phyloP scores from a whole-genome alignment of 176 grass and related monocot species.

The Bolboschoenus planiculmis region DNA sequence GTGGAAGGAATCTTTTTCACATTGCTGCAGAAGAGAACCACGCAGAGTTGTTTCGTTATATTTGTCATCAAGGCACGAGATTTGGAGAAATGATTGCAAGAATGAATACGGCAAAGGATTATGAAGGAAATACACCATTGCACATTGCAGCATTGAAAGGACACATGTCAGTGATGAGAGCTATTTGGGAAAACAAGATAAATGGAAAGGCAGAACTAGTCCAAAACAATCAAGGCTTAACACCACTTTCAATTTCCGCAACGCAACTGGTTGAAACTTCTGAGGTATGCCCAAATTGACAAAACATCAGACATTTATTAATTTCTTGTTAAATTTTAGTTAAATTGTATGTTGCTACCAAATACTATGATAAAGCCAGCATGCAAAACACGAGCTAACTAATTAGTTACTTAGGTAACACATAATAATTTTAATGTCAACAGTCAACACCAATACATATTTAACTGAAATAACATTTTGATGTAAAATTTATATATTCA shows the following conservation, averaged over 20 bases:
- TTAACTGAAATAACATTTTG: too few relatives aligned
- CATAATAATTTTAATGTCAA: too few relatives aligned
- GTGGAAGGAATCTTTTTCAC: too few relatives aligned
- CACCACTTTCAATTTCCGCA: neutral
- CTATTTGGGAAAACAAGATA: neutral
- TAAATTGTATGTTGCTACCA: too few relatives aligned
- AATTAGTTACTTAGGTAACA: too few relatives aligned
- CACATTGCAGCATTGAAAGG: conserved; percentile 3
- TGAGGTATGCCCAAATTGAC: neutral
- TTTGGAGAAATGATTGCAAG: neutral
- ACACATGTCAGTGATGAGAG: neutral
- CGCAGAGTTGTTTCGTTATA: neutral
- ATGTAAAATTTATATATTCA: too few relatives aligned
- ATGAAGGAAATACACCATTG: conserved; percentile 8
- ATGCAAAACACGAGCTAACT: too few relatives aligned
- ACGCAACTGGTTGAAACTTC: neutral
- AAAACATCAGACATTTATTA: neutral
- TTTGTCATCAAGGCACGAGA: neutral
- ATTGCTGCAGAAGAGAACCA: too few relatives aligned
- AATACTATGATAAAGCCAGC: too few relatives aligned
- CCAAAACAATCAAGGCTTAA: neutral
- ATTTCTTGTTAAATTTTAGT: too few relatives aligned
- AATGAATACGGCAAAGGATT: neutral
- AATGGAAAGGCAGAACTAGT: neutral
- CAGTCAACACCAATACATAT: too few relatives aligned